These are phyloP conservation scores for Leptomonas pyrrhocoris DNA, from an alignment of 208 protist genomes.

Conservation along the genomic window DNA sequence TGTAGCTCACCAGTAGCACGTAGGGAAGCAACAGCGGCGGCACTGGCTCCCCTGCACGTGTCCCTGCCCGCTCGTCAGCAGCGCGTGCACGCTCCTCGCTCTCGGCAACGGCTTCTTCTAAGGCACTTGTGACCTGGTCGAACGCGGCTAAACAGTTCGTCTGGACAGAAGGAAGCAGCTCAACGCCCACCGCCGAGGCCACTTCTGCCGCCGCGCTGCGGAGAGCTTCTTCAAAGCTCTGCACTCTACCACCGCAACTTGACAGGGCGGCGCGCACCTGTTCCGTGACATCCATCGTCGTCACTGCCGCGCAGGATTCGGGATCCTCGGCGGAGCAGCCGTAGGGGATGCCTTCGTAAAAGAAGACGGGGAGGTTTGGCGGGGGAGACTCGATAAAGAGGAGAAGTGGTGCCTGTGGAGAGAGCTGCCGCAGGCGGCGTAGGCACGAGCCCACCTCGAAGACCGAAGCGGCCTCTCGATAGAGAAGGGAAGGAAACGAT, in stretches of 20 bases:
- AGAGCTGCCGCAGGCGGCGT: conserved; percentile 14
- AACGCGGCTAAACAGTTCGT: conserved; percentile 58
- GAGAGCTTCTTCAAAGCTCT: conserved; percentile 16
- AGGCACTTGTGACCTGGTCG: conserved; percentile 45
- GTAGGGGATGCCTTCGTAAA: conserved; percentile 77
- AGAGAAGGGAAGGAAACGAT: conserved; percentile 19
- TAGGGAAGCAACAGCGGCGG: conserved; percentile 26
- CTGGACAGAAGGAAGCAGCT: conserved; percentile 53
- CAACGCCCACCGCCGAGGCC: conserved; percentile 8
- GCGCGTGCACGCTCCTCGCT: conserved; percentile 11
- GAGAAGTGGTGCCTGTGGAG: conserved; percentile 30
- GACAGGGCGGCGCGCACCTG: neutral
- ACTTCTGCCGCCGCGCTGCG: conserved; percentile 1
- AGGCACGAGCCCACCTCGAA: conserved; percentile 33
- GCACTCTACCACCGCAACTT: conserved; percentile 5
- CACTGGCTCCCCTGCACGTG: neutral
- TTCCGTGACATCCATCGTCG: conserved; percentile 11
- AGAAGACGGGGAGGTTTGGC: conserved; percentile 56
- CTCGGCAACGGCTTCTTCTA: conserved; percentile 24
- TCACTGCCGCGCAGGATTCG: too few species aligned
- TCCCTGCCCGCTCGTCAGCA: neutral
- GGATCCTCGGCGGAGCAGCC: conserved; percentile 7
- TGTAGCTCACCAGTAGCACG: conserved; percentile 76
- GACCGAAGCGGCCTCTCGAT: conserved; percentile 17
- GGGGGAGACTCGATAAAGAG: conserved; percentile 70